Evolutionary conservation across 129 eudicot genomes (phyloP), one percentile per base, ranked within the genome.

Genomic region (Apium graveolens): DNA sequence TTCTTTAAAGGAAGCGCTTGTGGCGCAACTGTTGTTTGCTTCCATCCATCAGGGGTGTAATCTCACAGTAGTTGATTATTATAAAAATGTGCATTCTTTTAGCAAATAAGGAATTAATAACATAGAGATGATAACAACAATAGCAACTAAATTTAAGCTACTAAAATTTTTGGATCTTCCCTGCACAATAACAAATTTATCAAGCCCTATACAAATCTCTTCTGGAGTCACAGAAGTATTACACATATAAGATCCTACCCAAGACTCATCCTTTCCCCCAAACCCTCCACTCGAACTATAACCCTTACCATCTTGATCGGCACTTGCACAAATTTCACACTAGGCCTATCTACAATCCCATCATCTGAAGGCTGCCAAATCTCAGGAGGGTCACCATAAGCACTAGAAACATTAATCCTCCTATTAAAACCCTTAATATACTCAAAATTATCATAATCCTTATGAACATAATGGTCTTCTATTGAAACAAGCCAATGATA

Each of bases 381-480:
- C 91, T 96, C 99, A 18, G 99, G 99, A 63, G 99, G 99, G n/a
- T 96, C 99, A 39, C 97, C 97, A 55, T 77, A 84, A 13, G 88
- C 85, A 79, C 88, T 86, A 31, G 85, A 81, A 38, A 80, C 62
- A 76, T 78, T 84, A 74, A 82, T 57, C 74, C 71, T 82, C 84
- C 82, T 82, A 41, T 39, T 77, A 75, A 83, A 80, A 24, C 83
- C 74, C 65, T 82, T 63, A 10, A 43, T 70, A 24, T 73, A 60
- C 69, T 76, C 75, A 21, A 43, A 41, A 80, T n/a, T 82, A 18
- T 74, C 80, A 42, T 75, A 68, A 38, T 83, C 84, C 77, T 63
- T 80, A 55, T 85, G 83, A 10, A 85, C 37, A 13, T 79, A 81
- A 74, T 83, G 88, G 73, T 86, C 86, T 16, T 89, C 78, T 53